Base-by-base conservation (phyloP, 208 protist species). In the Leishmania tarentolae region DNA sequence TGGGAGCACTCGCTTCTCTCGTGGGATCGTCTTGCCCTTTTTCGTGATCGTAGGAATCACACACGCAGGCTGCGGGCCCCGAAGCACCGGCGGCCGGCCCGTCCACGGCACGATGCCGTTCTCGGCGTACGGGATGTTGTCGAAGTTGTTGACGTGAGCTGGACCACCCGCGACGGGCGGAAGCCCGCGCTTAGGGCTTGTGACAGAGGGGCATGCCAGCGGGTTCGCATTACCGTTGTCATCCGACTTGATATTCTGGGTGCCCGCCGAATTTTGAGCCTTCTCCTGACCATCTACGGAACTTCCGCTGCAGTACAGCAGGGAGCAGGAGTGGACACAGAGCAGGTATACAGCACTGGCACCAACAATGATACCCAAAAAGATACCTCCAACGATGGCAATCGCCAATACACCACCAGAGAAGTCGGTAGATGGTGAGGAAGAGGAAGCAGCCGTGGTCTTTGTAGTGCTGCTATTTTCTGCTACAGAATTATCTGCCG, bases 31-130 rank as follows among this genome's bases (percentile, higher is more conserved):
- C 46, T 44, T 66, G 50, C 83, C 83, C 9, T 82, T 70, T 46
- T 37, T 70, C 40, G 76, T 82, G 75, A 80, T 77, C 59, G 56
- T 83, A 4, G 79, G 83, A 46, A 80, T 52, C 44, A 83, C 59
- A 57, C 83, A 86, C 19, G 31, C 61, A 42, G 83, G 79, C 61
- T 83, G 83, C 46, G 78, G 83, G 21, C 83, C 83, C 11, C 83
- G 74, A 74, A 86, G 50, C 46, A 83, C 79, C 53, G 79, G 83
- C 69, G 75, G 83, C 35, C 78, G 79, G 7, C 83, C 78, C 28
- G 83, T 83, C 83, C 79, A 86, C 79, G 79, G 83, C 21, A 86
- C 83, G 31, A 86, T 75, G 37, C 83, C 78, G 61, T 80, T 61
- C 69, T 70, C 37, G 57, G 70, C 57, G 73, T 75, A 78, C 13